Conservation (phyloP, 1,139 yeast genomes). For the Geotrichum bryndzae region DNA sequence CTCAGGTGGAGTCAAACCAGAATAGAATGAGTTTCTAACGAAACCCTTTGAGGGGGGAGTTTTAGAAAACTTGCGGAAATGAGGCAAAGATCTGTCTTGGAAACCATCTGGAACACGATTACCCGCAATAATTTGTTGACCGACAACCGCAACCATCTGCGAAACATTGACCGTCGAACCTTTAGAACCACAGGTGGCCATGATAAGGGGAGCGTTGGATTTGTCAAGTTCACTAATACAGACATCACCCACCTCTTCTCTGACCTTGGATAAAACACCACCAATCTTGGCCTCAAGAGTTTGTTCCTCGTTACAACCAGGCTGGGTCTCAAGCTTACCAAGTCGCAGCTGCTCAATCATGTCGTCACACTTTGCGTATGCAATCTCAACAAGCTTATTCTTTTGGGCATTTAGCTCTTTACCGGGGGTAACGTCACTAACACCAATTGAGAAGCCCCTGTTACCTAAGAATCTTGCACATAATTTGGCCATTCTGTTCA, state of each 20-base stretch:
- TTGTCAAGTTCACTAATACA: conserved; percentile 88
- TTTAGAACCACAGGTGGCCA: conserved; percentile 99
- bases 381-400: conserved; percentile 84
- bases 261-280: conserved; percentile 89
- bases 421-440: conserved; percentile 96
- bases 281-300: conserved; percentile 97
- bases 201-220: conserved; percentile 91
- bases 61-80: conserved; percentile 90
- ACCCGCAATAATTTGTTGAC: conserved; percentile 98
- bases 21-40: conserved; percentile 89
- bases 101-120: conserved; percentile 99
- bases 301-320: conserved; percentile 98
- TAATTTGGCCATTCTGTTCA: conserved; percentile 97
- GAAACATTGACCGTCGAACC: conserved; percentile 97
- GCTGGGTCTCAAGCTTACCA: conserved; percentile 94
- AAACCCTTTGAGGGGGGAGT: conserved; percentile 98
- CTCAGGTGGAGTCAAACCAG: conserved; percentile 94
- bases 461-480: conserved; percentile 94
- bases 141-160: conserved; percentile 99
- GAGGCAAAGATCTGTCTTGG: conserved; percentile 97
- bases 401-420: conserved; percentile 66
- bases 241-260: conserved; percentile 98
- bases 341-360: conserved; percentile 70
- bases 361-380: conserved; percentile 88
- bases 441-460: conserved; percentile 95